Conservation (phyloP, 139 green algal species). For the Tetratostichococcus sp. region DNA sequence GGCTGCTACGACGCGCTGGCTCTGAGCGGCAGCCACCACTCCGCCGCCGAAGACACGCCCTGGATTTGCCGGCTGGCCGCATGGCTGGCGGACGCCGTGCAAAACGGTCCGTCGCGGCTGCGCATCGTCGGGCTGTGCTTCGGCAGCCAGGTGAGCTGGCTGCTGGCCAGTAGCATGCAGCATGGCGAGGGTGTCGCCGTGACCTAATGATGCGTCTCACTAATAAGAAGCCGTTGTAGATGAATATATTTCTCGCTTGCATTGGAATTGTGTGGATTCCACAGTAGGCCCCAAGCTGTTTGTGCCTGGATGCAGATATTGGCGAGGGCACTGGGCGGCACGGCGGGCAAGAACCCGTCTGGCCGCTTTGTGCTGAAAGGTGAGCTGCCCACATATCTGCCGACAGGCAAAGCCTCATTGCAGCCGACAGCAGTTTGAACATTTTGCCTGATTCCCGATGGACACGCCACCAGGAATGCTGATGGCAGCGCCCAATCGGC, state of each 20-base stretch:
- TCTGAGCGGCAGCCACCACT: background rate
- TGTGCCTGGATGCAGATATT: too few species aligned
- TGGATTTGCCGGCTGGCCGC: background rate
- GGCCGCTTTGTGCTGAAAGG: slow-evolving; percentile 36
- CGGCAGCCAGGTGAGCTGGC: background rate
- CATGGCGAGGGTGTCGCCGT: too few species aligned
- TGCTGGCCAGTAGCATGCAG: background rate
- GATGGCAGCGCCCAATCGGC: background rate
- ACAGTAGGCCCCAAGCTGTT: too few species aligned
- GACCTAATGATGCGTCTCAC: too few species aligned
- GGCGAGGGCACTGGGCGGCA: slow-evolving; percentile 35
- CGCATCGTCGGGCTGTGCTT: background rate
- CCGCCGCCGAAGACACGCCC: background rate
- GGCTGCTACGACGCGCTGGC: background rate
- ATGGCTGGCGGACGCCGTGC: background rate
- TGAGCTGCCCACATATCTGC: slow-evolving; percentile 12
- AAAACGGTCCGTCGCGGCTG: background rate
- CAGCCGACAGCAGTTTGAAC: too few species aligned
- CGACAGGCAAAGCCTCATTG: too few species aligned
- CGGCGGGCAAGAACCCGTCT: slow-evolving; percentile 42
- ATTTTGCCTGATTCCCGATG: too few species aligned
- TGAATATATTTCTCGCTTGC: too few species aligned
- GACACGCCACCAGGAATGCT: too few species aligned
- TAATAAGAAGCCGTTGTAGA: too few species aligned
- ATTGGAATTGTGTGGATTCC: too few species aligned